Evolutionary conservation across 1,284 basidiomycete species (phyloP).

Genomic region (Austroboletus niveus): DNA sequence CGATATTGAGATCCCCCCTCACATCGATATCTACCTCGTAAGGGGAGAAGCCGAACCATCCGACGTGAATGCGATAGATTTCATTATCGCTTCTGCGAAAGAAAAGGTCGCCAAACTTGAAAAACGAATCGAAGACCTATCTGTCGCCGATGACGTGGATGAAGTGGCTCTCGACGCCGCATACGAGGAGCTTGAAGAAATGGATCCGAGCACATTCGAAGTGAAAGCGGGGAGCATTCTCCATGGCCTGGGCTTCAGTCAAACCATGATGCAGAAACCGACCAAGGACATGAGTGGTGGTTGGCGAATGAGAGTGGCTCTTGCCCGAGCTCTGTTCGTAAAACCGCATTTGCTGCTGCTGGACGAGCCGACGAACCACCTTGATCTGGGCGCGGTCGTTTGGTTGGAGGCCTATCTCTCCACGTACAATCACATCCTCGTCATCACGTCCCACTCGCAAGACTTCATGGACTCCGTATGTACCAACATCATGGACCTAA

Average conservation of each 20-base stretch:
- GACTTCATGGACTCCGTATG: conserved; percentile 99
- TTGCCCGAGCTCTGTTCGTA: conserved; percentile 93
- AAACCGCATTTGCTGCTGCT: conserved; percentile 94
- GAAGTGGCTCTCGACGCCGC: conserved; percentile 82
- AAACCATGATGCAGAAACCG: conserved; percentile 92
- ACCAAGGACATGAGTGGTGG: conserved; percentile 99
- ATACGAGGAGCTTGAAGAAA: conserved; percentile 96
- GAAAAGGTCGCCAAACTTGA: conserved; percentile 96
- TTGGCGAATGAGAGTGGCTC: conserved; percentile 98
- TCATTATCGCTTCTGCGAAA: conserved; percentile 90
- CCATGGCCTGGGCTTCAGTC: conserved; percentile 93
- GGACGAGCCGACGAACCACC: conserved; percentile 87
- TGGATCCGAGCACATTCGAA: conserved; percentile 96
- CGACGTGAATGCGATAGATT: conserved; percentile 95
- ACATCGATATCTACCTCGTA: conserved; percentile 98
- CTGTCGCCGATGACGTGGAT: conserved; percentile 86
- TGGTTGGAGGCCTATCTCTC: conserved; percentile 98
- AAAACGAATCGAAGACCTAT: conserved; percentile 92
- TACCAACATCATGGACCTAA: conserved; percentile 98
- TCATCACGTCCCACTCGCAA: conserved; percentile 94
- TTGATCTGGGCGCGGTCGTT: conserved; percentile 96
- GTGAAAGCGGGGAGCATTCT: conserved; percentile 94
- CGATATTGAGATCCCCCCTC: conserved; percentile 91
- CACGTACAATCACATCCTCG: conserved; percentile 97
- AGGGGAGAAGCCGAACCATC: conserved; percentile 94